Conservation (phyloP, 805 yeast genomes). For the Cyberlindnera euphorbiae region DNA sequence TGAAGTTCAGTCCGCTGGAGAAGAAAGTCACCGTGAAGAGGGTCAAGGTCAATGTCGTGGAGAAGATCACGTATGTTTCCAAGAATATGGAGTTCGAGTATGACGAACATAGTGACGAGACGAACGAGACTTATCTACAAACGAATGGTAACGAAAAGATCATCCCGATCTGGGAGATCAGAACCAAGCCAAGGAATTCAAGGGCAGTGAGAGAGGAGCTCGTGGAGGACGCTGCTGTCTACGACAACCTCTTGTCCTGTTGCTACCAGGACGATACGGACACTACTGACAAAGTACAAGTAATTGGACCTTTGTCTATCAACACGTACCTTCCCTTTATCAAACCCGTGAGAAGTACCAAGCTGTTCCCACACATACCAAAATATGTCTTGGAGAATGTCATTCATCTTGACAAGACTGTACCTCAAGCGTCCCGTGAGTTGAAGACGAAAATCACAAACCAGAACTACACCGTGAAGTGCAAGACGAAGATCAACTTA, state of each 20-base stretch:
- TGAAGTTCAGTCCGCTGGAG: conserved; percentile 61
- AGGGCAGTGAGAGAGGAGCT: conserved; percentile 56
- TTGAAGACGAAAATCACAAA: conserved; percentile 12
- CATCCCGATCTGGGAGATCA: conserved; percentile 57
- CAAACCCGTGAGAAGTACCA: conserved; percentile 14
- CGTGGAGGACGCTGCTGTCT: conserved; percentile 43
- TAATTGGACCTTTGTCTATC: conserved; percentile 20
- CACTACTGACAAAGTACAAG: conserved; percentile 17
- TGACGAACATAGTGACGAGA: conserved; percentile 33
- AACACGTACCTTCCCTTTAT: conserved; percentile 18
- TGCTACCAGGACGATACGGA: conserved; percentile 37
- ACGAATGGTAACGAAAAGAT: conserved; percentile 40
- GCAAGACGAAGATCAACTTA: conserved; percentile 11
- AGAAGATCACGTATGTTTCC: conserved; percentile 59
- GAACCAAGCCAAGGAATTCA: conserved; percentile 44
- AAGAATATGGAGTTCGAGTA: conserved; percentile 48
- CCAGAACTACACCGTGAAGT: conserved; percentile 10
- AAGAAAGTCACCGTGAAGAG: conserved; percentile 60
- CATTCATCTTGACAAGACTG: conserved; percentile 8
- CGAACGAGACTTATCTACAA: conserved; percentile 9
- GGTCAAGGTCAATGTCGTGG: conserved; percentile 60
- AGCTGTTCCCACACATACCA: conserved; percentile 5
- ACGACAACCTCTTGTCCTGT: conserved; percentile 57
- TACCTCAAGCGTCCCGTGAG: conserved; percentile 8
- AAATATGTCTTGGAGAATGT: conserved; percentile 8